phyloP scores from a whole-genome alignment of 2,329 filamentous ascomycete species.

The Penicillium corylophilum region DNA sequence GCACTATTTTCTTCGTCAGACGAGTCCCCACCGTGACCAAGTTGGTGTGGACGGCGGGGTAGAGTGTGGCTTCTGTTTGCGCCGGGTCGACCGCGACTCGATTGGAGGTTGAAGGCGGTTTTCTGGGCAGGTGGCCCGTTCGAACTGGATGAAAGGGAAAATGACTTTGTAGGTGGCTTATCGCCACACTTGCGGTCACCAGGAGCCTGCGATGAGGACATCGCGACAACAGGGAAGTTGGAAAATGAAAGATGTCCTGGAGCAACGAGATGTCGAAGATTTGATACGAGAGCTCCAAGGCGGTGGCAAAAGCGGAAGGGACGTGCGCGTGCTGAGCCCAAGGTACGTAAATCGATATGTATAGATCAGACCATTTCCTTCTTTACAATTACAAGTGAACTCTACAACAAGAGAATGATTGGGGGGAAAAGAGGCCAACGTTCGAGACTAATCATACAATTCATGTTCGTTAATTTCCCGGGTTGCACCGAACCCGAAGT shows the following conservation, averaged over 20 bases:
- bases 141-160: constrained; percentile 42
- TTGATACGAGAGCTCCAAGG: constrained; percentile 16
- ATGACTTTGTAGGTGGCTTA: constrained; percentile 29
- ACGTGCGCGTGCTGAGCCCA: background rate
- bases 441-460: constrained; percentile 32
- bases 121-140: constrained; percentile 32
- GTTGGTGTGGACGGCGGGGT: constrained; percentile 30
- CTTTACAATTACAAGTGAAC: background rate
- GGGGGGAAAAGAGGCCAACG: background rate
- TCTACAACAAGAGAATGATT: background rate
- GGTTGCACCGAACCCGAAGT: constrained; percentile 19
- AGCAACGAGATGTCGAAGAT: constrained; percentile 3
- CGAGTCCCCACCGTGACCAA: constrained; percentile 54
- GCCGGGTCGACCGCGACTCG: constrained; percentile 20
- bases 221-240: constrained; percentile 7
- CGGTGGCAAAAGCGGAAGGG: constrained; percentile 22
- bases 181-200: constrained; percentile 1
- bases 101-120: constrained; percentile 34
- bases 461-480: constrained; percentile 30
- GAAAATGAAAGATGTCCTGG: background rate
- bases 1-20: constrained; percentile 48
- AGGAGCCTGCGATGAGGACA: constrained; percentile 16
- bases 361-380: background rate
- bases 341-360: background rate
- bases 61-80: constrained; percentile 22